Conservation (phyloP, 495 filamentous ascomycete species). For the Aspergillus nanangensis region DNA sequence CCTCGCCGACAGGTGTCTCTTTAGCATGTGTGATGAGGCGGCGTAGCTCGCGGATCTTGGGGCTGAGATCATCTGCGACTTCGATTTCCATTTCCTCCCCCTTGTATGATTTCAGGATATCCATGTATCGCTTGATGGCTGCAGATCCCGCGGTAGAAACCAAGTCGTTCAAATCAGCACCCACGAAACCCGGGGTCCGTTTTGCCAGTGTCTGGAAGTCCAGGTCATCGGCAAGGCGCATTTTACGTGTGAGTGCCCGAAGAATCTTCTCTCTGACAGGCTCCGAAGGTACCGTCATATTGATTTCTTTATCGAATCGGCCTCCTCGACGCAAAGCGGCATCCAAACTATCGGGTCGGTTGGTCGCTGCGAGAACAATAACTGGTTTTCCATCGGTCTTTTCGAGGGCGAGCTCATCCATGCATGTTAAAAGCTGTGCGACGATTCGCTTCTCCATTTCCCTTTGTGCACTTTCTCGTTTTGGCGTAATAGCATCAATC, state of each 20-base stretch:
- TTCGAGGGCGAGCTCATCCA: slow-evolving; percentile 78
- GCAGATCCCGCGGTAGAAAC: slow-evolving; percentile 69
- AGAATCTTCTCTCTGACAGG: slow-evolving; percentile 78
- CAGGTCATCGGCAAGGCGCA: slow-evolving; percentile 65
- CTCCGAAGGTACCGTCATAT: slow-evolving; percentile 91
- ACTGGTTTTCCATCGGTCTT: slow-evolving; percentile 85
- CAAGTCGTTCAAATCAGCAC: slow-evolving; percentile 84
- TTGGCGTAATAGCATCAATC: slow-evolving; percentile 93
- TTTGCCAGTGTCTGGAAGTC: slow-evolving; percentile 79
- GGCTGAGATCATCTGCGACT: slow-evolving; percentile 29
- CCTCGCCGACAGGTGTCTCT: slow-evolving; percentile 42
- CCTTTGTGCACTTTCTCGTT: slow-evolving; percentile 88
- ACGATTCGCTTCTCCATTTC: slow-evolving; percentile 98
- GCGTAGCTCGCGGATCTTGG: slow-evolving; percentile 44
- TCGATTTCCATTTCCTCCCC: slow-evolving; percentile 53
- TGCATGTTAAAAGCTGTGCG: slow-evolving; percentile 83
- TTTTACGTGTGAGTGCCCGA: slow-evolving; percentile 66
- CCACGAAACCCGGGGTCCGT: slow-evolving; percentile 89
- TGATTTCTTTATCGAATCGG: slow-evolving; percentile 90
- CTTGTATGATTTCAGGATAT: slow-evolving; percentile 46
- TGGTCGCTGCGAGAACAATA: slow-evolving; percentile 90
- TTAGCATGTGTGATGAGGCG: slow-evolving; percentile 52
- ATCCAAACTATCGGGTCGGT: slow-evolving; percentile 86
- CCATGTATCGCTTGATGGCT: slow-evolving; percentile 56
- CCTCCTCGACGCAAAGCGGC: slow-evolving; percentile 81